Percentiles rank a stretch among this genome's conserved stretches.
These are phyloP conservation scores for Brassica nigra DNA, from an alignment of 345 rosid genomes.

Conservation along the genomic window DNA sequence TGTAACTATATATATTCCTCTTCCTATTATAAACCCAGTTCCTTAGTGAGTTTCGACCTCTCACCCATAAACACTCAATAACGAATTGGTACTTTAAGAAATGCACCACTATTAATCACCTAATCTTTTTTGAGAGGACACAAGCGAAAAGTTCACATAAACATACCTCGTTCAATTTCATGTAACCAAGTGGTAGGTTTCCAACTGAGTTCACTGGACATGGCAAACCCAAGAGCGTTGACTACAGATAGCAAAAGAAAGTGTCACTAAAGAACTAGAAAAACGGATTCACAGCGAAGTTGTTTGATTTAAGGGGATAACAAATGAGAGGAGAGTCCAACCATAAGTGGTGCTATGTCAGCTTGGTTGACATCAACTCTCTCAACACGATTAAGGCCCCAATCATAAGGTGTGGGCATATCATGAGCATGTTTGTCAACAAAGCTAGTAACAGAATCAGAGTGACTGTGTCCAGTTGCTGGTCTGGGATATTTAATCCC, in stretches of 20 bases:
- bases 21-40: conserved; percentile 2
- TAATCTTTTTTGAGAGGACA: conserved; percentile 18
- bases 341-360: conserved; percentile 95
- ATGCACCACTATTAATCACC: conserved; percentile 1
- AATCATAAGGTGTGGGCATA: conserved; percentile 70
- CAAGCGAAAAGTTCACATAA: conserved; percentile 7
- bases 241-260: conserved; percentile 50
- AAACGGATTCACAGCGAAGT: background rate
- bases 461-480: conserved; percentile 45
- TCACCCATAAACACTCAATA: background rate
- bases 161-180: conserved; percentile 74
- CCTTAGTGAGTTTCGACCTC: conserved; percentile 8
- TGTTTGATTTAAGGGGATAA: conserved; percentile 3
- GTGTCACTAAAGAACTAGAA: conserved; percentile 17
- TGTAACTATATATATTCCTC: background rate
- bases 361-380: conserved; percentile 98
- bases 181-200: conserved; percentile 82
- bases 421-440: conserved; percentile 90
- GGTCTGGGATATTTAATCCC: conserved; percentile 76
- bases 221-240: conserved; percentile 88
- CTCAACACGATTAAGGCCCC: conserved; percentile 83
- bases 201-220: conserved; percentile 94
- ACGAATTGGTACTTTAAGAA: conserved; percentile 5
- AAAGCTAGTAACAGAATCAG: conserved; percentile 61
- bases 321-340: conserved; percentile 35